phyloP scores from a whole-genome alignment of 2,329 filamentous ascomycete species.

The Xylariaceae sp. region DNA sequence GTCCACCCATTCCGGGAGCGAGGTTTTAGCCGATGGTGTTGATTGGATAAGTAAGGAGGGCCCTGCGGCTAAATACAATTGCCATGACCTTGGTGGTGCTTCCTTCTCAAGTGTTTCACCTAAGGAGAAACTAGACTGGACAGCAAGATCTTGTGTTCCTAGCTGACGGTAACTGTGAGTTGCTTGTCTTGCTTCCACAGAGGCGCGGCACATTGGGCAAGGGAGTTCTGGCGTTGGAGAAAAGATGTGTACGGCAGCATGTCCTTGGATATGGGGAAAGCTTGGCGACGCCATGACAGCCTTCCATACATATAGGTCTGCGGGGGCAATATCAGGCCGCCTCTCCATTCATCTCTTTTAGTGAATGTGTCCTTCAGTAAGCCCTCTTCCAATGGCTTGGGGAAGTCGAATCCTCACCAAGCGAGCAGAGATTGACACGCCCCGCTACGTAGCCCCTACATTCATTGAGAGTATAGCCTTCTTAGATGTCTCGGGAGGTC shows the following conservation, averaged over 20 bases:
- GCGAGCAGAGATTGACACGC: too few relatives aligned
- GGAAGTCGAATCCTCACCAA: neutral
- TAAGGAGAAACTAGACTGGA: too few relatives aligned
- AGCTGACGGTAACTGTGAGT: too few relatives aligned
- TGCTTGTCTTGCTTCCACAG: too few relatives aligned
- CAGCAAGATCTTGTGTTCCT: too few relatives aligned
- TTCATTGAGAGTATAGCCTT: too few relatives aligned
- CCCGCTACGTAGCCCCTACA: too few relatives aligned
- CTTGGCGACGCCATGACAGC: conserved; percentile 9
- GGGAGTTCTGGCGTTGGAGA: neutral
- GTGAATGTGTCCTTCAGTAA: neutral
- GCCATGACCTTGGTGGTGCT: too few relatives aligned
- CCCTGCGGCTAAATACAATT: conserved; percentile 24
- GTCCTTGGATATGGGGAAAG: conserved; percentile 7
- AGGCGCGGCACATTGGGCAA: neutral
- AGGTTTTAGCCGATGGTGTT: conserved; percentile 15
- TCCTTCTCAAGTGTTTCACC: conserved; percentile 16
- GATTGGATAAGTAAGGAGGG: conserved; percentile 5
- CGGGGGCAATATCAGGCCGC: conserved; percentile 1
- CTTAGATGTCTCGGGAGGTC: neutral
- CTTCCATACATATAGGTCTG: neutral
- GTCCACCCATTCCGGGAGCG: conserved; percentile 4
- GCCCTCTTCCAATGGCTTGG: neutral
- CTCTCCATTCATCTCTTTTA: neutral
- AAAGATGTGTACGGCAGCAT: conserved; percentile 5